Percentiles rank a stretch among this genome's conserved stretches.
phyloP scores from a whole-genome alignment of 345 rosid genomes.

The Eucalyptus regnans region DNA sequence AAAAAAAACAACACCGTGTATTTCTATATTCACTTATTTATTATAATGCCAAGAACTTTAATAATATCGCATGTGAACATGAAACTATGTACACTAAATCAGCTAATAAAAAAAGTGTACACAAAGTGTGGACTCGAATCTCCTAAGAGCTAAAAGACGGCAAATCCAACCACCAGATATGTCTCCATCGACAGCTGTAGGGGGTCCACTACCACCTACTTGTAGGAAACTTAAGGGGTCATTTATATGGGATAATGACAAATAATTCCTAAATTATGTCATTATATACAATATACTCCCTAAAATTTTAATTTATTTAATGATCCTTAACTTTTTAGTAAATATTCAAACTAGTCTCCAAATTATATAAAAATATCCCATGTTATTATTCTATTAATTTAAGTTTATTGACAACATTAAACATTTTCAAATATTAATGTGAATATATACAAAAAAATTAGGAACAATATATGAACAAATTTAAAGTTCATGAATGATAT shows the following conservation, averaged over 20 bases:
- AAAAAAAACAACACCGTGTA: background rate
- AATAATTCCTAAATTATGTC: background rate
- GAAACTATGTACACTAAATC: background rate
- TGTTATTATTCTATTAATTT: too few relatives aligned
- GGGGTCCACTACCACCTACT: background rate
- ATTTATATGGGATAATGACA: background rate
- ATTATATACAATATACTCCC: too few relatives aligned
- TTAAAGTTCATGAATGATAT: background rate
- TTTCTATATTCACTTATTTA: background rate
- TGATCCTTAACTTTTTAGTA: rapidly evolving
- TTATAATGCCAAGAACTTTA: background rate
- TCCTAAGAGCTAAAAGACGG: background rate
- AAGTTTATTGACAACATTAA: too few relatives aligned
- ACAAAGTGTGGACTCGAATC: background rate
- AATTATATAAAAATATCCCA: too few relatives aligned
- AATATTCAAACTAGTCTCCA: too few relatives aligned
- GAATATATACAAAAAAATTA: too few relatives aligned
- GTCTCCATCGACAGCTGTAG: background rate
- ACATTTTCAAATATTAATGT: too few relatives aligned
- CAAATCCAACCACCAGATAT: background rate
- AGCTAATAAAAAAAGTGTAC: background rate
- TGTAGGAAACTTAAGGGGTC: background rate
- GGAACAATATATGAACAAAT: background rate
- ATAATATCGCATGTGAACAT: background rate
- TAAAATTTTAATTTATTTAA: too few relatives aligned